A percentile compares a stretch with the other conserved stretches of the same genome.
These are phyloP conservation scores for Aspergillus proliferans DNA, from an alignment of 2,329 filamentous ascomycete genomes.

Conservation along the genomic window DNA sequence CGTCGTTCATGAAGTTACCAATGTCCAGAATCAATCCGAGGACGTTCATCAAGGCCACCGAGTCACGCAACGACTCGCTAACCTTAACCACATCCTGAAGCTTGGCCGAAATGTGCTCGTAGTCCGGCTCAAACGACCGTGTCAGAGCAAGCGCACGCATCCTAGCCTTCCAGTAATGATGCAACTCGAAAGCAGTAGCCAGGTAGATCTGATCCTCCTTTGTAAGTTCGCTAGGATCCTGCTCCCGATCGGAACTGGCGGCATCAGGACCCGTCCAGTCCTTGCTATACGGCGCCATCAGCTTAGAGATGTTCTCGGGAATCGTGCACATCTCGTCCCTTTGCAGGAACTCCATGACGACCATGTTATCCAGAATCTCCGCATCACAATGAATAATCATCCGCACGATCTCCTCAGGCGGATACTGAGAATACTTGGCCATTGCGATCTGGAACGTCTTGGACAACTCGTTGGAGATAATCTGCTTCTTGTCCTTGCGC, in stretches of 20 bases:
- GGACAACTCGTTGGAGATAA: constrained; percentile 84
- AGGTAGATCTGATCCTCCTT: constrained; percentile 94
- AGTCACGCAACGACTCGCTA: constrained; percentile 83
- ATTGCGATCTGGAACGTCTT: constrained; percentile 90
- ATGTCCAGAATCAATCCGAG: constrained; percentile 94
- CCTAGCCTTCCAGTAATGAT: constrained; percentile 97
- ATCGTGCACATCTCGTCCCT: constrained; percentile 90
- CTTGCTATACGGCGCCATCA: constrained; percentile 90
- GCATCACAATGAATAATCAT: constrained; percentile 95
- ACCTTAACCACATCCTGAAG: constrained; percentile 79
- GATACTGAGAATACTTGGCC: constrained; percentile 80
- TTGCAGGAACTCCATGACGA: constrained; percentile 95
- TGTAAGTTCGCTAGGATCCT: constrained; percentile 81
- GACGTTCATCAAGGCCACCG: constrained; percentile 90
- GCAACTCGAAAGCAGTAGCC: constrained; percentile 85
- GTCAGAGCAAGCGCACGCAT: constrained; percentile 87
- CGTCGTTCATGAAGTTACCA: constrained; percentile 99
- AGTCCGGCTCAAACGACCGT: constrained; percentile 76
- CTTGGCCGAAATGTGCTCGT: constrained; percentile 83
- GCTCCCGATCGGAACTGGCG: constrained; percentile 68
- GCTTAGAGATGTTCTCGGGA: constrained; percentile 81
- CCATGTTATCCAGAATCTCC: constrained; percentile 78
- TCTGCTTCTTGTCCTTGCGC: constrained; percentile 94
- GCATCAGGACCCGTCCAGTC: constrained; percentile 92
- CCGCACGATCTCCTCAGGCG: constrained; percentile 77